Evolutionary conservation across 2,329 filamentous ascomycete genomes (phyloP), one percentile per base, ranked within the genome.

Genomic region (Diplodia corticola): DNA sequence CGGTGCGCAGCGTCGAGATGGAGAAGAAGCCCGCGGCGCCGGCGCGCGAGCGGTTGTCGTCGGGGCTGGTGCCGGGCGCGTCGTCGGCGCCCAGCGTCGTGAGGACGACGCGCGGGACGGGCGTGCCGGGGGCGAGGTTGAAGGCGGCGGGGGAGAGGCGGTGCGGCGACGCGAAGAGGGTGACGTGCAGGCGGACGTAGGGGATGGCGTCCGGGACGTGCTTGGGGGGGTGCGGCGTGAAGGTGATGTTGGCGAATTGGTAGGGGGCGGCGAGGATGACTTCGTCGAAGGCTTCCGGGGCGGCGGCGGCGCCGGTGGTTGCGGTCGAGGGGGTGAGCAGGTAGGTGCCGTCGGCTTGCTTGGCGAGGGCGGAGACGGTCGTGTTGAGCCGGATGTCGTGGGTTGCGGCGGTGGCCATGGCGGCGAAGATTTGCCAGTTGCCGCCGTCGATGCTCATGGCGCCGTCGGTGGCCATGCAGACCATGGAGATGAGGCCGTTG

Each of bases 351-450:
- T 77, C 71, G 5, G 69, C 28, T 26, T 74, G 73, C 54, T 74
- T 75, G 1, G 79, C 22, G 0, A 67, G 28, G 4, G 80, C 81
- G 0, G 83, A 82, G 0, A 97, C 89, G 0, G 86, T 83, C 0
- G 89, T 91, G 71, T 93, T 90, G 26, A 91, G 80, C 46, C 81
- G 80, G 5, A 93, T 70, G 0, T 81, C 77, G 0, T 91, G 88
- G 3, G 83, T 80, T 1, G 91, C 57, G 89, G 0, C 82, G 79
- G 44, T 85, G 82, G 1, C 94, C 13, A 60, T 35, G 46, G 51
- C 24, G n/a, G 89, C 85, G 74, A 99, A 99, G 64, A 99, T 97
- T 72, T 87, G 88, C 93, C 93, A 98, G 77, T 98, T 99, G 1
- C 95, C 95, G 6, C 93, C 93, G 15, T 86, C 78, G 1, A 98